A percentile compares a stretch with the other conserved stretches of the same genome.
phyloP scores from a whole-genome alignment of 1,139 yeast genomes.

The Eremothecium coryli region DNA sequence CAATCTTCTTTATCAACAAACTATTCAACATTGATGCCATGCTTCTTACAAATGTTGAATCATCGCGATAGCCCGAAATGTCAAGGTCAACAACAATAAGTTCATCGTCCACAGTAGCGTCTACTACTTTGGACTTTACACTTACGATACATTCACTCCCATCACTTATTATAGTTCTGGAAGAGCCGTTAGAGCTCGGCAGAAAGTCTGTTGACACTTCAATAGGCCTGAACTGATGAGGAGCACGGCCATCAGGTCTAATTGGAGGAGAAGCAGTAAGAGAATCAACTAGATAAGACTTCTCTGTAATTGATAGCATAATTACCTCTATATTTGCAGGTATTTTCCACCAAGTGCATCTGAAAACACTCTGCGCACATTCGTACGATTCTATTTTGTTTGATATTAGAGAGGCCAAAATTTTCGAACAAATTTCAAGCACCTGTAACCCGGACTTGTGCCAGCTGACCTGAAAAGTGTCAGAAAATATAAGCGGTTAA shows the following conservation, averaged over 20 bases:
- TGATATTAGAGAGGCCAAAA: conserved; percentile 3
- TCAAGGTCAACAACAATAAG: conserved; percentile 72
- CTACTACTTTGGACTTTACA: conserved; percentile 76
- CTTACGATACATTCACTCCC: conserved; percentile 92
- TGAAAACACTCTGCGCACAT: conserved; percentile 1
- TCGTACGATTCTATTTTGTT: conserved; percentile 5
- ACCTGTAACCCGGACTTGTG: too few relatives aligned
- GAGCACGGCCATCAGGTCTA: conserved; percentile 74
- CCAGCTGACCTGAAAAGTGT: too few relatives aligned
- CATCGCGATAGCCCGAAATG: conserved; percentile 61
- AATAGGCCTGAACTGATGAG: conserved; percentile 71
- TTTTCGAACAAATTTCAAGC: neutral
- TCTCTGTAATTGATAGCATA: conserved; percentile 80
- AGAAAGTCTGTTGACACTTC: conserved; percentile 75
- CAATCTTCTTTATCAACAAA: conserved; percentile 26
- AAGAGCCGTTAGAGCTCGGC: conserved; percentile 86
- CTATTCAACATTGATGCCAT: conserved; percentile 43
- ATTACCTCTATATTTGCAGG: conserved; percentile 27
- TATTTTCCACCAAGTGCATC: conserved; percentile 1
- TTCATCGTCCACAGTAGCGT: conserved; percentile 33
- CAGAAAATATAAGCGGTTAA: too few relatives aligned
- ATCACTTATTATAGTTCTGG: conserved; percentile 74
- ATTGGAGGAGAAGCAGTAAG: conserved; percentile 52
- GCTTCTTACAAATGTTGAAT: conserved; percentile 52
- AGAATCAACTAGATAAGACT: conserved; percentile 70